Evolutionary conservation across 164 flowering plant genomes (phyloP), one percentile per base, ranked within the genome.

Genomic region (Warburgia ugandensis): DNA sequence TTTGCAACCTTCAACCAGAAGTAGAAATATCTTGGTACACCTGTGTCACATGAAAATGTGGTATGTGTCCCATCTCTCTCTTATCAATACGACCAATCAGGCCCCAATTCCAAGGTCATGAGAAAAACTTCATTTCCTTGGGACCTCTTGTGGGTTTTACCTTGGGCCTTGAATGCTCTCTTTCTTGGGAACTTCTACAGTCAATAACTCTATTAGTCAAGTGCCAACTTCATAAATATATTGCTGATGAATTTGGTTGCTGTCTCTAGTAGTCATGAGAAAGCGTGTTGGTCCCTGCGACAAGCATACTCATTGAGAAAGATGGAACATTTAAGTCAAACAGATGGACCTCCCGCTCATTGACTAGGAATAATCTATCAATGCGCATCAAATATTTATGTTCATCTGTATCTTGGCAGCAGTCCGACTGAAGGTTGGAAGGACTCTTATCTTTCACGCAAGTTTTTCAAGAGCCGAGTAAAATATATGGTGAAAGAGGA

Each of bases 271-370:
- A 37, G 17, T 14, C 5, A 37, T 14, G 4, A 3, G 17, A 14
- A 14, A 37, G 9, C 4, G 17, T 5, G 16, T 1, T 5, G n/a
- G 41, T 3, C n/a, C n/a, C n/a, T n/a, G n/a, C n/a, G n/a, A n/a
- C n/a, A n/a, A 14, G 13, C 16, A 7, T 6, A 11, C 5, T 4
- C 39, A 7, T 37, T 37, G 41, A 37, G 41, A 37, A 20, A 37
- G 41, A 37, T 37, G 41, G 41, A 4, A 37, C 41, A 37, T 37
- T 37, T 37, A 37, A 37, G 41, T 37, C 41, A 37, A 37, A 3
- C 41, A 7, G 41, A 13, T 3, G 16, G 41, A 37, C n/a, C 39
- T 2, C n/a, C n/a, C n/a, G 4, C 41, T 13, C 41, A 7, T 37
- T 37, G 17, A n/a, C n/a, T n/a, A n/a, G 41, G 16, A 37, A 37